Evolutionary conservation across 306 rosid species (phyloP).

Genomic region (Acacia acuminata): DNA sequence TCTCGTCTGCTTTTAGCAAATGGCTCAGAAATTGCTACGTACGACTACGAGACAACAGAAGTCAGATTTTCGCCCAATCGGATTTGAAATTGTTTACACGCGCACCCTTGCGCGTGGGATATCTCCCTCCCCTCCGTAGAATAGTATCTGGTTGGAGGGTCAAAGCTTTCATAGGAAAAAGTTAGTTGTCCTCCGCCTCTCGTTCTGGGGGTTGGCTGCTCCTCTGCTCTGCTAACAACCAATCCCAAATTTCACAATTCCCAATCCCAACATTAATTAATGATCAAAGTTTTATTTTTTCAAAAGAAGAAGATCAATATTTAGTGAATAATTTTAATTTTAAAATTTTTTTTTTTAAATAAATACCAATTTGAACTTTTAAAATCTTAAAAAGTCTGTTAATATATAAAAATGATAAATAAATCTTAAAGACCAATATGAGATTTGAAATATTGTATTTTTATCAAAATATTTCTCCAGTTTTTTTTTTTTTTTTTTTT

Average conservation of each 20-base stretch:
- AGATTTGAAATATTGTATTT: too few species aligned
- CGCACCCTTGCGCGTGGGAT: neutral
- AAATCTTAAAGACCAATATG: too few species aligned
- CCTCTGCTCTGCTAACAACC: slow-evolving; percentile 32
- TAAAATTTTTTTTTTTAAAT: too few species aligned
- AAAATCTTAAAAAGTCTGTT: too few species aligned
- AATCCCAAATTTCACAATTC: slow-evolving; percentile 16
- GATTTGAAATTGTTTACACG: neutral
- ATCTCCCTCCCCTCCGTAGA: neutral
- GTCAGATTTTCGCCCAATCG: neutral
- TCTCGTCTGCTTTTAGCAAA: neutral
- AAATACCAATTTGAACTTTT: too few species aligned
- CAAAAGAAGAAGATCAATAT: neutral
- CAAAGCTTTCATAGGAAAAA: slow-evolving; percentile 39
- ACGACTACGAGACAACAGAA: neutral
- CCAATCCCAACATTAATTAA: neutral
- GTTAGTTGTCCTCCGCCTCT: slow-evolving; percentile 48
- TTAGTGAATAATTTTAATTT: neutral
- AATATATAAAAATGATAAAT: too few species aligned
- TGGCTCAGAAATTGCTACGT: neutral
- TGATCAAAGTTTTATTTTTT: neutral
- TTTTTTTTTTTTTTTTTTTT: too few species aligned
- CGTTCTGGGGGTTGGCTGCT: slow-evolving; percentile 24
- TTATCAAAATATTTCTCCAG: too few species aligned
- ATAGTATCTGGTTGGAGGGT: slow-evolving; percentile 19